Base-by-base conservation (phyloP, 306 rosid species). In the Cicer yamashitae region DNA sequence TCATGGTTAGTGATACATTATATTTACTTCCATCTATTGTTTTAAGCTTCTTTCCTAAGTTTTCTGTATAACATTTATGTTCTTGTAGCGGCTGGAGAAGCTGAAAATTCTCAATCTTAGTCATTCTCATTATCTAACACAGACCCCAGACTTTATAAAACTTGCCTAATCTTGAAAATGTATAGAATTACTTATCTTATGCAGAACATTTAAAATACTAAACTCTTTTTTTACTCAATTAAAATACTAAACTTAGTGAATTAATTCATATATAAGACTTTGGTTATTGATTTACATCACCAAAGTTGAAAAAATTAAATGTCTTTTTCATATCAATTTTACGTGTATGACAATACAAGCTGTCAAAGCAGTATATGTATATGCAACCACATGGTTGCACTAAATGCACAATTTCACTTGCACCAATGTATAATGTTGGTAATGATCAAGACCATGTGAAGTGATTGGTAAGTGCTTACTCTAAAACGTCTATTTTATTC, bases 361-460 rank as follows among this genome's bases (percentile, higher is more conserved):
- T 62, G 73, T 25, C 56, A 50, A 67, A 47, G 64, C 67, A 57
- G 43, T 74, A 48, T 62, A 68, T 45, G 77, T 12, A 51, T 70
- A 30, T 59, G 65, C 9, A 59, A 59, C 77, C 87, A 75, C 81
- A 73, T 87, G 83, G 71, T 44, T 38, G 59, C 79, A 79, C 61
- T 64, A 71, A 73, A 70, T 76, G 80, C 74, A 58, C 7, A 48
- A 63, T 72, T 17, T 17, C 18, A 17, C 18, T 17, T 17, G 18
- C 18, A 17, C 18, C 18, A 17, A 17, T 17, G 18, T 17, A 17
- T 17, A 17, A 17, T 17, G 18, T 17, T 17, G 18, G 18, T 1
- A 17, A 17, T 17, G 18, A 17, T 17, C 18, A 17, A 17, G 18
- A 17, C 18, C 18, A 17, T 17, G 18, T 17, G 18, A 17, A 17